A percentile compares a stretch with the other conserved stretches of the same genome.
These are phyloP conservation scores for Stephanodiscus minutulus DNA, from an alignment of 108 stramenopile species.

Conservation along the genomic window DNA sequence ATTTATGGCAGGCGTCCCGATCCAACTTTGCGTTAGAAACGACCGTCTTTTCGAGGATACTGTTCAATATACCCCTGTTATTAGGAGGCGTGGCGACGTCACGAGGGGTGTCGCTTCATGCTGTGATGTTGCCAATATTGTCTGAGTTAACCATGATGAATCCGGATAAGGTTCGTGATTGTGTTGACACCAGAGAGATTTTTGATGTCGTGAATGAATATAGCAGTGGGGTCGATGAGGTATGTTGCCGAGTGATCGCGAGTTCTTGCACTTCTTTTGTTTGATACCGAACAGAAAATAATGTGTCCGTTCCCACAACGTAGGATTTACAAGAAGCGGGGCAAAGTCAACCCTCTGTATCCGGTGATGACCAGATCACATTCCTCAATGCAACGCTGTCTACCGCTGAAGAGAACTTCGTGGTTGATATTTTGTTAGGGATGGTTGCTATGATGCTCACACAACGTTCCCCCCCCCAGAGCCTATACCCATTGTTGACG, in stretches of 20 bases:
- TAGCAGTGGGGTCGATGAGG: constrained; percentile 28
- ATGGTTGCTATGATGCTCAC: constrained; percentile 60
- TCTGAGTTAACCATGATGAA: constrained; percentile 53
- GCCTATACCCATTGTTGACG: constrained; percentile 53
- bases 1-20: constrained; percentile 60
- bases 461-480: constrained; percentile 32
- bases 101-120: constrained; percentile 52
- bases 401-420: constrained; percentile 41
- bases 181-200: constrained; percentile 55
- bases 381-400: constrained; percentile 23
- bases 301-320: not conserved
- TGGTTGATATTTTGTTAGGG: constrained; percentile 57
- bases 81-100: constrained; percentile 47
- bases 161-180: constrained; percentile 69
- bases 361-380: constrained; percentile 9
- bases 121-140: constrained; percentile 64
- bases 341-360: not conserved
- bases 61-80: constrained; percentile 78
- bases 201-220: constrained; percentile 52
- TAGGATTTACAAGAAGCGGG: not conserved
- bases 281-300: constrained; percentile 4
- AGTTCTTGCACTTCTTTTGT: constrained; percentile 10
- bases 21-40: constrained; percentile 65
- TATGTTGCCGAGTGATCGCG: constrained; percentile 10
- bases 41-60: constrained; percentile 62